phyloP scores from a whole-genome alignment of 78 protist genomes.

The Planoprotostelium fungivorum region DNA sequence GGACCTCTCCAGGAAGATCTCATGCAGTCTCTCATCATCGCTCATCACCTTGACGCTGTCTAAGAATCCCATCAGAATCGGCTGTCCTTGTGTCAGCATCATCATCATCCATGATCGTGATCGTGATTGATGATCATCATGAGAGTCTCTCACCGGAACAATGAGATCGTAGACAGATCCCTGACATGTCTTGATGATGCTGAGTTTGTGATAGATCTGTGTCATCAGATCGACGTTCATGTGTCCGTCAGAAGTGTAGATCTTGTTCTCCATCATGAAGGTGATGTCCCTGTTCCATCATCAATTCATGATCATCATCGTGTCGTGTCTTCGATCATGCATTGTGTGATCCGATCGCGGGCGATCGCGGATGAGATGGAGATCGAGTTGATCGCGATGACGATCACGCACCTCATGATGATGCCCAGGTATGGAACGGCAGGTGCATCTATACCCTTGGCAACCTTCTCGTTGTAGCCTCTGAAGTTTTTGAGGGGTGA shows the following conservation, averaged over 20 bases:
- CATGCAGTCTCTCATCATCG: background rate
- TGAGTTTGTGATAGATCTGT: background rate
- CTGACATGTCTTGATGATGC: background rate
- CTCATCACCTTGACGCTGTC: background rate
- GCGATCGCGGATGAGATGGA: no score
- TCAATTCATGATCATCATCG: no score
- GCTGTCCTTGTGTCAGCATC: no score
- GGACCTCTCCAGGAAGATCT: background rate
- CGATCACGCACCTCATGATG: background rate
- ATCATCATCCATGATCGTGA: no score
- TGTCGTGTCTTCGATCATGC: no score
- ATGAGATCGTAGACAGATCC: background rate
- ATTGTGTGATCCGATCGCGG: no score
- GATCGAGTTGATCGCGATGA: no score
- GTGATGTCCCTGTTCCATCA: background rate
- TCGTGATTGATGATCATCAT: background rate
- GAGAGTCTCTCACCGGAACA: background rate
- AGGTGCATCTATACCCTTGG: background rate
- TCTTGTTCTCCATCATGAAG: background rate
- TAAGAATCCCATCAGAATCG: background rate
- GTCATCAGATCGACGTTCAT: background rate
- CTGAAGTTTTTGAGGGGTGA: background rate
- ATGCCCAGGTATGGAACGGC: background rate
- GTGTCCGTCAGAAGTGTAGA: background rate
- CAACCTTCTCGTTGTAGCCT: background rate